A percentile compares a stretch with the other conserved stretches of the same genome.
phyloP scores from a whole-genome alignment of 2,329 filamentous ascomycete species.

The Penicillium sp. region DNA sequence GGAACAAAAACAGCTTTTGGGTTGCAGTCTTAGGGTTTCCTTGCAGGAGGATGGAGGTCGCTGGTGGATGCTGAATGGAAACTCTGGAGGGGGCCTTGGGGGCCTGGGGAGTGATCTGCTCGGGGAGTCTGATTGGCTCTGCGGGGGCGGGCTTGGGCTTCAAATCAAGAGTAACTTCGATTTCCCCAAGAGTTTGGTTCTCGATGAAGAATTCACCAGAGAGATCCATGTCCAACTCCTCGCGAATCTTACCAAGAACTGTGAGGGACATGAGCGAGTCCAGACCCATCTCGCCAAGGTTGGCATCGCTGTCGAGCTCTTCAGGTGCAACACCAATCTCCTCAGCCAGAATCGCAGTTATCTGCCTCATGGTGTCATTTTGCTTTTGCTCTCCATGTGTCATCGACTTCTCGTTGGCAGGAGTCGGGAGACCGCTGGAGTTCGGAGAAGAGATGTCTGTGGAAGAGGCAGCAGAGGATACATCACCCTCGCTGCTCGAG shows the following conservation, averaged over 20 bases:
- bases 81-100: constrained; percentile 19
- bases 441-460: constrained; percentile 39
- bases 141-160: constrained; percentile 36
- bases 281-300: constrained; percentile 48
- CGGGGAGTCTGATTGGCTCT: constrained; percentile 24
- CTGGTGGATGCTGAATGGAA: constrained; percentile 35
- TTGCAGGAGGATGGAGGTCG: constrained; percentile 46
- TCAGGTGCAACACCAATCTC: constrained; percentile 47
- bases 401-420: constrained; percentile 30
- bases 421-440: constrained; percentile 34
- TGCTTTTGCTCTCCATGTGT: constrained; percentile 16
- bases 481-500: constrained; percentile 32
- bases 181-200: constrained; percentile 44
- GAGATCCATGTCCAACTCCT: constrained; percentile 45
- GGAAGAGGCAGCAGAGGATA: constrained; percentile 31
- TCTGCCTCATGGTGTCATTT: constrained; percentile 41
- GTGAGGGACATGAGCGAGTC: constrained; percentile 51
- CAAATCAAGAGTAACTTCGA: constrained; percentile 41
- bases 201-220: constrained; percentile 48
- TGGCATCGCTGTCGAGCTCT: constrained; percentile 43
- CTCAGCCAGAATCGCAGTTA: constrained; percentile 44
- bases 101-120: constrained; percentile 24
- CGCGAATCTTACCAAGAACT: constrained; percentile 48
- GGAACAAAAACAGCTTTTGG: constrained; percentile 46
- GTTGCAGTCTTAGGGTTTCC: constrained; percentile 47